Base-by-base conservation (phyloP, 805 yeast species). In the Starmera caribaea region DNA sequence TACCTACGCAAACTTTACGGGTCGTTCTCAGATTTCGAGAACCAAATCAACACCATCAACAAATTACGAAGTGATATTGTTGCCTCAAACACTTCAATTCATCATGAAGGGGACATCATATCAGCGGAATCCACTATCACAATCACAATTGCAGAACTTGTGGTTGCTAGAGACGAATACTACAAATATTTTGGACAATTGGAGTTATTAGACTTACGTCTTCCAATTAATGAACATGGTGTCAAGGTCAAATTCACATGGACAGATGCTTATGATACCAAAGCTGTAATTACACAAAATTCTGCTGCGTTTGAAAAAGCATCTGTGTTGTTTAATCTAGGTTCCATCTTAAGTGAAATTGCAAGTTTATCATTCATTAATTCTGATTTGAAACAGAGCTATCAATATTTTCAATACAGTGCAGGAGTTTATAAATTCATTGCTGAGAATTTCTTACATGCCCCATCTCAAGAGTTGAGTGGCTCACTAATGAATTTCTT, bases 271-370 rank as follows among this genome's bases (percentile, higher is more conserved):
- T 84, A 79, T 52, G 63, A 67, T 38, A 62, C 63, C 8, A 47
- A 64, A 1, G 60, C 66, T 1, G 61, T 68, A 12, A 71, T 71
- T 43, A 66, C 81, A n/a, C 96, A 89, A 55, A 74, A 73, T 50
- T 81, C 96, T 0, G 52, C 85, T 34, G 87, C 96, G 0, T 88
- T 85, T 54, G 98, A 90, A 53, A 90, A 90, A 61, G 96, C 96
- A 0, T 74, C 83, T 21, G 64, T 81, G 3, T 66, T 92, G 39
- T 90, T 80, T 68, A 89, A 89, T 53, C 61, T 89, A 38, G 96
- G 79, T 1, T 70, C 85, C 0, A 51, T 79, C 2, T 61, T 80
- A 42, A 71, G 82, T 3, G 65, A 71, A 40, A 62, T 73, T 30
- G 81, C 79, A 2, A 55, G 59, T 9, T 55, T 58, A 11, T 54